Evolutionary conservation across 2,329 filamentous ascomycete species (phyloP).

Genomic region (Coniella lustricola): DNA sequence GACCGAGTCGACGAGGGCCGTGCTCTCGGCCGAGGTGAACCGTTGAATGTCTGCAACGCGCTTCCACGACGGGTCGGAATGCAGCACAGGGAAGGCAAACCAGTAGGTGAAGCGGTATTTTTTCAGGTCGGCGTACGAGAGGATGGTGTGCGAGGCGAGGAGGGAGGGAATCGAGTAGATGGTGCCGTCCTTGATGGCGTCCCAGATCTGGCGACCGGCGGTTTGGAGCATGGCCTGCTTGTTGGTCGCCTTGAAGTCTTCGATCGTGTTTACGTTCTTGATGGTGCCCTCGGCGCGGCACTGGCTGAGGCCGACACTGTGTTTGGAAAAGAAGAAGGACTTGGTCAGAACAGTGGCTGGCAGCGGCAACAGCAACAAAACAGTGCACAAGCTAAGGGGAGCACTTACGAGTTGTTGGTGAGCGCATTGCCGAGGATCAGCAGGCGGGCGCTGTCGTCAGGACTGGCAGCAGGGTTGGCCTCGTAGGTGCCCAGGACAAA

Average conservation of each 20-base stretch:
- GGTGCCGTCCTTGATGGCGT: slow-evolving; percentile 91
- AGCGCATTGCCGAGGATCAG: slow-evolving; percentile 84
- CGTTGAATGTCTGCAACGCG: slow-evolving; percentile 45
- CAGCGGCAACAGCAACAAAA: background rate
- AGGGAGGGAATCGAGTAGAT: slow-evolving; percentile 94
- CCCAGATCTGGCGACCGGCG: slow-evolving; percentile 84
- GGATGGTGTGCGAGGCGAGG: slow-evolving; percentile 77
- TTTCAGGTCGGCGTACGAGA: slow-evolving; percentile 93
- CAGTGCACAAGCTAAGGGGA: too few species aligned
- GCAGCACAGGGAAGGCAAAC: slow-evolving; percentile 91
- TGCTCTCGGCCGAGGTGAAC: slow-evolving; percentile 64
- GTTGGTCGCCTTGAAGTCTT: slow-evolving; percentile 82
- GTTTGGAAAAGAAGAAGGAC: background rate
- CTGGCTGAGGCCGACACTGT: slow-evolving; percentile 60
- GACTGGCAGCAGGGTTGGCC: slow-evolving; percentile 62
- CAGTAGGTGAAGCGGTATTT: slow-evolving; percentile 98
- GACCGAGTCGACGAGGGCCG: slow-evolving; percentile 70
- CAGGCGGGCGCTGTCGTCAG: slow-evolving; percentile 76
- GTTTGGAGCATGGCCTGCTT: slow-evolving; percentile 71
- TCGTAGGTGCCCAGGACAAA: slow-evolving; percentile 85
- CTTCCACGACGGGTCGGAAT: slow-evolving; percentile 81
- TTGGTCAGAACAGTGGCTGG: slow-evolving; percentile 7
- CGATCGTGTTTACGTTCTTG: slow-evolving; percentile 91
- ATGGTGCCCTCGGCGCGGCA: slow-evolving; percentile 89
- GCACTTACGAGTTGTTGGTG: slow-evolving; percentile 71